Evolutionary conservation across 495 filamentous ascomycete species (phyloP).

Genomic region (Penicillium waksmanii): DNA sequence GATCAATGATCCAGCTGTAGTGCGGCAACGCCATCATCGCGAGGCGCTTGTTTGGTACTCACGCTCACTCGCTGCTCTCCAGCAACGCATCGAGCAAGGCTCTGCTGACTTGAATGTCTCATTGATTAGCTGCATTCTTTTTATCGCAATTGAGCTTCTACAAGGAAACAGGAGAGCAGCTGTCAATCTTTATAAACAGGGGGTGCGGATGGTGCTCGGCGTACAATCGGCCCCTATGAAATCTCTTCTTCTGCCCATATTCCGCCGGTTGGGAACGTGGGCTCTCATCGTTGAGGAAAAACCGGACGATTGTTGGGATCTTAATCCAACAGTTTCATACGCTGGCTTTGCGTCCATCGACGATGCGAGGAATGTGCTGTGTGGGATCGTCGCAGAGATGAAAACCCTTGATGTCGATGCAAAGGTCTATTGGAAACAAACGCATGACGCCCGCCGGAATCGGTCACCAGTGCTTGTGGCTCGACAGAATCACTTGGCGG

Average conservation of each 20-base stretch:
- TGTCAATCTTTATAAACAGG: constrained; percentile 45
- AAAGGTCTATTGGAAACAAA: constrained; percentile 11
- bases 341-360: constrained; percentile 9
- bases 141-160: constrained; percentile 57
- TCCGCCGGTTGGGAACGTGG: constrained; percentile 23
- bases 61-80: constrained; percentile 45
- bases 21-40: constrained; percentile 16
- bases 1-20: constrained; percentile 22
- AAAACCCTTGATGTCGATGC: constrained; percentile 18
- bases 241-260: constrained; percentile 19
- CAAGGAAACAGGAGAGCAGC: constrained; percentile 51
- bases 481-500: constrained; percentile 9
- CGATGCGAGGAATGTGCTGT: constrained; percentile 25
- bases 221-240: constrained; percentile 3
- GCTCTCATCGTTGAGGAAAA: constrained; percentile 11
- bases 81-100: constrained; percentile 32
- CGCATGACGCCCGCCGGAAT: constrained; percentile 1
- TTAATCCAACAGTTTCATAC: neutral
- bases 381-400: constrained; percentile 21
- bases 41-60: constrained; percentile 46
- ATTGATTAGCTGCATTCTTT: constrained; percentile 55
- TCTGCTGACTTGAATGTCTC: constrained; percentile 40
- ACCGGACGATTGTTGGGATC: constrained; percentile 2
- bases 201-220: constrained; percentile 24
- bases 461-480: neutral